These are phyloP conservation scores for Bipolaris victoriae DNA, from an alignment of 2,329 filamentous ascomycete species.

Conservation along the genomic window DNA sequence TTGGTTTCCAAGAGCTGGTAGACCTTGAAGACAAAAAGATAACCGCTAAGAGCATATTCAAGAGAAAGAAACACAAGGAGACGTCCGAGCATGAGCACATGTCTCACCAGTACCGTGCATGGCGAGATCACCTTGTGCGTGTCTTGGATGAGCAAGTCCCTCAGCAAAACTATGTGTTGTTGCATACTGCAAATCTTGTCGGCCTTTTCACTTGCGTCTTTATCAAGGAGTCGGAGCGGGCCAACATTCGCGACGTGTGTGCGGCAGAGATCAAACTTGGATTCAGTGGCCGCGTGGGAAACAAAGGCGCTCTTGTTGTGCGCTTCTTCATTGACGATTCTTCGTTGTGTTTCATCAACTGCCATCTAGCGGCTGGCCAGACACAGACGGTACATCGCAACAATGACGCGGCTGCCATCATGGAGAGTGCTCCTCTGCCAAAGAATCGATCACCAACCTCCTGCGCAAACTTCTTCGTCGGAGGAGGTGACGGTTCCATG, in stretches of 20 bases:
- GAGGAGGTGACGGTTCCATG: slow-evolving; percentile 94
- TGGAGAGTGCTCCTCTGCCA: slow-evolving; percentile 79
- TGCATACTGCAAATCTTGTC: slow-evolving; percentile 89
- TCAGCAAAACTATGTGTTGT: slow-evolving; percentile 76
- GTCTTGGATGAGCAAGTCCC: slow-evolving; percentile 85
- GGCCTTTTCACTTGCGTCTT: slow-evolving; percentile 97
- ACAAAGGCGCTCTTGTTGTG: slow-evolving; percentile 91
- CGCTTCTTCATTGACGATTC: slow-evolving; percentile 95
- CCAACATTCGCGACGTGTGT: slow-evolving; percentile 76
- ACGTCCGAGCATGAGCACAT: slow-evolving; percentile 84
- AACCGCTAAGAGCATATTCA: slow-evolving; percentile 93
- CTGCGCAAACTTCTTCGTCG: slow-evolving; percentile 78
- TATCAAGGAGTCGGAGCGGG: slow-evolving; percentile 78
- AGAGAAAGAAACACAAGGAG: slow-evolving; percentile 78
- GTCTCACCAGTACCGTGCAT: slow-evolving; percentile 96
- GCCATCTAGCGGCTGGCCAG: slow-evolving; percentile 93
- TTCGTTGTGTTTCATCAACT: slow-evolving; percentile 95
- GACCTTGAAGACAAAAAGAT: slow-evolving; percentile 97
- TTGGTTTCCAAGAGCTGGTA: slow-evolving; percentile 98
- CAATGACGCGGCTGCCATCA: slow-evolving; percentile 87
- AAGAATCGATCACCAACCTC: slow-evolving; percentile 69
- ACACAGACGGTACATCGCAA: slow-evolving; percentile 88
- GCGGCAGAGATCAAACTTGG: slow-evolving; percentile 90
- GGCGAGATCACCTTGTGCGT: slow-evolving; percentile 86
- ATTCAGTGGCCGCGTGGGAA: slow-evolving; percentile 93